phyloP scores from a whole-genome alignment of 805 yeast species.

The Starmerella gropengiesseri region DNA sequence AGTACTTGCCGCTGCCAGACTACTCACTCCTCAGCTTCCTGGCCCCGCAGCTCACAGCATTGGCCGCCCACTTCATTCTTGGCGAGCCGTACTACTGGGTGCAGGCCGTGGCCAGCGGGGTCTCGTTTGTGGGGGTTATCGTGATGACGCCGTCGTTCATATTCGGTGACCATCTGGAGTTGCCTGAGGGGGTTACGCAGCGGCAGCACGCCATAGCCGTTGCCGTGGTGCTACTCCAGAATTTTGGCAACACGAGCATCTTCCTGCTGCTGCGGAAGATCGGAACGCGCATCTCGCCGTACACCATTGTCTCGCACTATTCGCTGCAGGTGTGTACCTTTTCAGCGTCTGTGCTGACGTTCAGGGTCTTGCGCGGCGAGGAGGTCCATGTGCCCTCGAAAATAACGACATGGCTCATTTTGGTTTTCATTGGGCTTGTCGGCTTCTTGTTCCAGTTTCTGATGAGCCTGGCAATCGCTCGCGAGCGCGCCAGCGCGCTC shows the following conservation, averaged over 20 bases:
- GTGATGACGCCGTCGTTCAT: conserved; percentile 71
- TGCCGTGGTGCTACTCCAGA: conserved; percentile 37
- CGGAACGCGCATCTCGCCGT: conserved; percentile 67
- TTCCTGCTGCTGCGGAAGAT: conserved; percentile 47
- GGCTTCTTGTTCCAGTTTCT: conserved; percentile 78
- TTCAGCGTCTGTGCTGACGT: conserved; percentile 35
- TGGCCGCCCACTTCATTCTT: conserved; percentile 57
- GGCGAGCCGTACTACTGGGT: conserved; percentile 53
- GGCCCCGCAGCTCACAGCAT: conserved; percentile 64
- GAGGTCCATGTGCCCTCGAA: conserved; percentile 1
- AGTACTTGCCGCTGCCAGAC: conserved; percentile 66
- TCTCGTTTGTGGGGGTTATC: conserved; percentile 65
- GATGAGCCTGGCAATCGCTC: conserved; percentile 70
- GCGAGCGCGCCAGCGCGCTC: conserved; percentile 66
- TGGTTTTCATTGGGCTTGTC: conserved; percentile 51
- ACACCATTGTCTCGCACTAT: conserved; percentile 65
- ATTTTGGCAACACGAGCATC: conserved; percentile 5
- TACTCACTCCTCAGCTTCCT: conserved; percentile 70
- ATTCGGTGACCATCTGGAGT: conserved; percentile 35
- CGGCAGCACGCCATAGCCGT: conserved; percentile 41
- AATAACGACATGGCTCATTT: conserved; percentile 41
- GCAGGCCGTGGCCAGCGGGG: conserved; percentile 57
- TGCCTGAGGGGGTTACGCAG: neutral
- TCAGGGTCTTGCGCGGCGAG: neutral
- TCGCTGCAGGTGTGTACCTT: conserved; percentile 50